Percentiles rank a stretch among this genome's conserved stretches.
phyloP scores from a whole-genome alignment of 352 stramenopile genomes.

The Globisporangium carolinianum region DNA sequence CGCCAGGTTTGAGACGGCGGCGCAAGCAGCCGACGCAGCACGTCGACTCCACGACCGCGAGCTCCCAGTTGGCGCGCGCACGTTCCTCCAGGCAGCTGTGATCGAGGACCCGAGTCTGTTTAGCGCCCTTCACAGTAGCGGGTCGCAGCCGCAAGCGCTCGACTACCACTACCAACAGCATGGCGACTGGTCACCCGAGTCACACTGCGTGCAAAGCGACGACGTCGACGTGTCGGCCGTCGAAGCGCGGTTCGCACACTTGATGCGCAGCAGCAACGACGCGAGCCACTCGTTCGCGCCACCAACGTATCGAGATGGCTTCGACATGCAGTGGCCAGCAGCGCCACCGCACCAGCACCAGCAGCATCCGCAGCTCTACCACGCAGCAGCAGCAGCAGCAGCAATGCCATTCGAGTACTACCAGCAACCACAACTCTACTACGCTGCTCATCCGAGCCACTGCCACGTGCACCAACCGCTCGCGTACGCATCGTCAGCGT shows the following conservation, averaged over 20 bases:
- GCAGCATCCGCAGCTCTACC: conserved; percentile 16
- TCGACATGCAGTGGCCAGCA: background rate
- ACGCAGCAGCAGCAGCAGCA: conserved; percentile 19
- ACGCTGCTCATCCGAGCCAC: background rate
- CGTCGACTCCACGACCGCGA: conserved; percentile 55
- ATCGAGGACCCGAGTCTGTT: conserved; percentile 63
- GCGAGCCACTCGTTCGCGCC: conserved; percentile 11
- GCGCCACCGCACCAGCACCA: conserved; percentile 1
- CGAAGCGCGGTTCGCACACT: conserved; percentile 70
- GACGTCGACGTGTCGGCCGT: conserved; percentile 69
- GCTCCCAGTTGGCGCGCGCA: conserved; percentile 34
- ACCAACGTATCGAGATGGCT: background rate
- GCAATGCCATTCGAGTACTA: conserved; percentile 17
- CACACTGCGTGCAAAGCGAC: conserved; percentile 12
- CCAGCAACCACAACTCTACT: conserved; percentile 18
- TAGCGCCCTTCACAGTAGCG: conserved; percentile 39
- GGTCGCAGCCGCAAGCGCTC: conserved; percentile 7
- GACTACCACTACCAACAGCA: background rate
- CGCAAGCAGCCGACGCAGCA: conserved; percentile 33
- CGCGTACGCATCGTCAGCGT: background rate
- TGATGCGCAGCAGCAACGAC: conserved; percentile 61
- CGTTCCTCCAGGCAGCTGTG: conserved; percentile 60
- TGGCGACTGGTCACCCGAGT: conserved; percentile 13
- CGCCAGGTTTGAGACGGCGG: conserved; percentile 63
- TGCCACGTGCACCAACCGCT: background rate